Conservation (phyloP, 2,329 filamentous ascomycete species). For the Cladophialophora bantiana region DNA sequence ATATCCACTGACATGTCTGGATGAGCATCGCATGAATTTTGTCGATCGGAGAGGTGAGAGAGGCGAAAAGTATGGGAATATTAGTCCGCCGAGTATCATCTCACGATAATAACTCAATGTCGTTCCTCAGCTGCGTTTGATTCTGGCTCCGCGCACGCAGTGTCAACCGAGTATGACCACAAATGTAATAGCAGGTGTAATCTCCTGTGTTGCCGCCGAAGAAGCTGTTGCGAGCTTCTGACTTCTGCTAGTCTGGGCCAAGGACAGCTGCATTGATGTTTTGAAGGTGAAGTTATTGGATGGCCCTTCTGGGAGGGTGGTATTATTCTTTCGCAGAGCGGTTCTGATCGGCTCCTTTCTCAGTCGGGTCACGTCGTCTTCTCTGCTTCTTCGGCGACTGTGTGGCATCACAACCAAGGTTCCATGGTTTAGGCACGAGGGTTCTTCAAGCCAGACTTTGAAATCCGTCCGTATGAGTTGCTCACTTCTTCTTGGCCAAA, state of each 20-base stretch:
- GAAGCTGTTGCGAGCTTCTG: neutral
- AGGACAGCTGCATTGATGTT: neutral
- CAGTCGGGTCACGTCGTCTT: neutral
- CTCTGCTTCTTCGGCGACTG: neutral
- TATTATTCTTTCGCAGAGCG: no score
- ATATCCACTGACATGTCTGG: no score
- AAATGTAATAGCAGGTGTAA: neutral
- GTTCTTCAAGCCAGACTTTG: neutral
- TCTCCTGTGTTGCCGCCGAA: neutral
- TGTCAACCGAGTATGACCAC: neutral
- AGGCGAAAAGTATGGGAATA: neutral
- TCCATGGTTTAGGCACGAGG: neutral
- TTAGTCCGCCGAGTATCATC: neutral
- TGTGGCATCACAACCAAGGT: no score
- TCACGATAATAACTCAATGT: no score
- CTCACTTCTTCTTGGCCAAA: slow-evolving; percentile 39
- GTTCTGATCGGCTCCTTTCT: no score
- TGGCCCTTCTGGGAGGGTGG: no score
- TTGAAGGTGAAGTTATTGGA: neutral
- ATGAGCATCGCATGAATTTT: no score
- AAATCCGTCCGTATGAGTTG: neutral
- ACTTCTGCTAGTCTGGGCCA: neutral
- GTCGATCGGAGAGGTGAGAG: neutral
- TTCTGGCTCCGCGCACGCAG: neutral
- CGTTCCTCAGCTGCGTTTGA: neutral